Conservation (phyloP, 2,329 filamentous ascomycete species). For the Apiospora marii region DNA sequence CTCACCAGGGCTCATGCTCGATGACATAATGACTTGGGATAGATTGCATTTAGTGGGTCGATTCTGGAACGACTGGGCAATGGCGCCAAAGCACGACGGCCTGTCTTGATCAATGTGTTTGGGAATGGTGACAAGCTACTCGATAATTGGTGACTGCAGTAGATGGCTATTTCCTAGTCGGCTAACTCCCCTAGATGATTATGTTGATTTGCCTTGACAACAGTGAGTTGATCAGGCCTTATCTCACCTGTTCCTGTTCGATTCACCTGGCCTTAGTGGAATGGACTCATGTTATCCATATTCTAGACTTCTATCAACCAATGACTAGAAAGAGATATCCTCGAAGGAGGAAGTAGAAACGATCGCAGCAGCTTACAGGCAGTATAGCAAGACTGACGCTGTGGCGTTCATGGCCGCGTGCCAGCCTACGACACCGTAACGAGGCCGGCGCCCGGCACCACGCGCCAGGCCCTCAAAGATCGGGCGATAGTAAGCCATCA, state of each 20-base stretch:
- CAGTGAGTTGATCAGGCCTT: background rate
- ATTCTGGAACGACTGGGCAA: background rate
- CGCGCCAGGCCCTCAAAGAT: no score
- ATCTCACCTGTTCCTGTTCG: background rate
- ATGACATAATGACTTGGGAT: background rate
- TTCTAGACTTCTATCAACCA: no score
- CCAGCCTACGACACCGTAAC: no score
- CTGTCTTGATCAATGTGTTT: background rate
- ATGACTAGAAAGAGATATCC: no score
- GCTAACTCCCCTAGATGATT: background rate
- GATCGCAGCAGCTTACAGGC: background rate
- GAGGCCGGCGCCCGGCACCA: no score
- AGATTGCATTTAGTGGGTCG: background rate
- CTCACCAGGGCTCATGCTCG: background rate
- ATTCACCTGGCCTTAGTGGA: background rate
- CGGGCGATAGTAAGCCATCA: no score
- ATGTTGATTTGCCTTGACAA: background rate
- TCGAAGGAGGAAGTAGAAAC: no score
- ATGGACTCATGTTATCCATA: background rate
- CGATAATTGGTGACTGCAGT: no score
- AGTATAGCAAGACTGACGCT: no score
- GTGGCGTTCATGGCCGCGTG: no score
- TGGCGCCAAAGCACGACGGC: background rate
- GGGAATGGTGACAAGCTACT: no score
- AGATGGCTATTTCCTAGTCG: background rate